phyloP scores from a whole-genome alignment of 73 alveolate genomes.

The Symbiodinium natans region DNA sequence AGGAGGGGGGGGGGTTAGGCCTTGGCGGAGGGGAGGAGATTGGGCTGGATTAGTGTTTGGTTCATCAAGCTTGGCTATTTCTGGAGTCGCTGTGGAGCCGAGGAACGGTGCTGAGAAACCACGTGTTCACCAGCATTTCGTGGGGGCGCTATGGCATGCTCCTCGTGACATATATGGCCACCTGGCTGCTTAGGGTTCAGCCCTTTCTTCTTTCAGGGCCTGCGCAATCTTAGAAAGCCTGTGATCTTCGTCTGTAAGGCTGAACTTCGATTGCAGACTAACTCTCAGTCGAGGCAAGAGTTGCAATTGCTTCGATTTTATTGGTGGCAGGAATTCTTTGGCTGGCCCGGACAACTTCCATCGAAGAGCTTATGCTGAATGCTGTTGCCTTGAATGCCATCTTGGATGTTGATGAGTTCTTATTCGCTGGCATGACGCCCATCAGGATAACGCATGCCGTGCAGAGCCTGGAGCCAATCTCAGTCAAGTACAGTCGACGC shows the following conservation, averaged over 20 bases:
- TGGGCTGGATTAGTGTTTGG: no score
- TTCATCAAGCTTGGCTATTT: no score
- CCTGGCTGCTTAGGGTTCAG: neutral
- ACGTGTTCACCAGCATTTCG: constrained; percentile 20
- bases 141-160: constrained; percentile 32
- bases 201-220: no score
- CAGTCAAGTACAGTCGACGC: constrained; percentile 31
- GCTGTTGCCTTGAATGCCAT: constrained; percentile 83
- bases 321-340: constrained; percentile 59
- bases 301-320: constrained; percentile 2
- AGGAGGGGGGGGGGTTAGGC: no score
- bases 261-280: no score
- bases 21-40: no score
- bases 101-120: neutral
- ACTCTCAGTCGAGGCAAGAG: neutral
- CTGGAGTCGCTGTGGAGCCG: no score
- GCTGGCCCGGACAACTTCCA: constrained; percentile 75
- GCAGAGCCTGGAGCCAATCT: constrained; percentile 42
- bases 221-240: no score
- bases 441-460: constrained; percentile 63
- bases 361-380: constrained; percentile 64
- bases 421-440: constrained; percentile 65
- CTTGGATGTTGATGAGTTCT: constrained; percentile 74
- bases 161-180: constrained; percentile 31
- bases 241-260: no score